These are phyloP conservation scores for Beauveria asiatica DNA, from an alignment of 2,329 filamentous ascomycete species.

Conservation along the genomic window DNA sequence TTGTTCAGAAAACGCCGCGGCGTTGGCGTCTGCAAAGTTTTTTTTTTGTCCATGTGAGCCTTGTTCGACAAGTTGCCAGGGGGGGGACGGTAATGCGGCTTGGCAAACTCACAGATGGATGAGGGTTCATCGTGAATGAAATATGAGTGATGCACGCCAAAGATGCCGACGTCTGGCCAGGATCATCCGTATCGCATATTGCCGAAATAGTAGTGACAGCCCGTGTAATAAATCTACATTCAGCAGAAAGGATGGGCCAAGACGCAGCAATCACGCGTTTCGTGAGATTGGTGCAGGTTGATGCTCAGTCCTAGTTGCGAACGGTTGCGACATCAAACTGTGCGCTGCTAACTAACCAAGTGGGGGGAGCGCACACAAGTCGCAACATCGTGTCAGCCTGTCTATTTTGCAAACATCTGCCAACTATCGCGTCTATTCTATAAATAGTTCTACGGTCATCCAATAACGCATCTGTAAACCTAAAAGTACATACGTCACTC, in stretches of 20 bases:
- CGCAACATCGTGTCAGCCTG: too few species aligned
- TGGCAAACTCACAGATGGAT: not conserved
- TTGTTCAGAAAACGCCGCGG: slow-evolving; percentile 31
- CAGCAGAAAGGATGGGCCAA: not conserved
- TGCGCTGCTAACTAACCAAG: not conserved
- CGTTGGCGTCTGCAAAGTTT: slow-evolving; percentile 26
- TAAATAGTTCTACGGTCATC: not conserved
- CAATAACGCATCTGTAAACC: not conserved
- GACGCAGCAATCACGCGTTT: not conserved
- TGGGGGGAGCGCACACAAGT: slow-evolving; percentile 1
- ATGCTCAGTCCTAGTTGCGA: not conserved
- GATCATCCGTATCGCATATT: slow-evolving; percentile 1
- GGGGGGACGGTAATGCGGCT: not conserved
- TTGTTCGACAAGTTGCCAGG: not conserved
- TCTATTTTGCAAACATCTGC: not conserved
- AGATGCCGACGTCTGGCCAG: not conserved
- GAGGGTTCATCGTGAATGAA: not conserved
- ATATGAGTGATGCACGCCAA: not conserved
- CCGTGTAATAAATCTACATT: not conserved
- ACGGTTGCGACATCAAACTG: not conserved
- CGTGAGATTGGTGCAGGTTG: not conserved
- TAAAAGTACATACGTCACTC: not conserved
- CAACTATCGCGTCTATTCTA: not conserved
- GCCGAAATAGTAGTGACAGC: not conserved
- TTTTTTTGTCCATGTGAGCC: not conserved